These are phyloP conservation scores for Saccharomyces hybrid DNA, from an alignment of 1,139 yeast species.

Conservation along the genomic window DNA sequence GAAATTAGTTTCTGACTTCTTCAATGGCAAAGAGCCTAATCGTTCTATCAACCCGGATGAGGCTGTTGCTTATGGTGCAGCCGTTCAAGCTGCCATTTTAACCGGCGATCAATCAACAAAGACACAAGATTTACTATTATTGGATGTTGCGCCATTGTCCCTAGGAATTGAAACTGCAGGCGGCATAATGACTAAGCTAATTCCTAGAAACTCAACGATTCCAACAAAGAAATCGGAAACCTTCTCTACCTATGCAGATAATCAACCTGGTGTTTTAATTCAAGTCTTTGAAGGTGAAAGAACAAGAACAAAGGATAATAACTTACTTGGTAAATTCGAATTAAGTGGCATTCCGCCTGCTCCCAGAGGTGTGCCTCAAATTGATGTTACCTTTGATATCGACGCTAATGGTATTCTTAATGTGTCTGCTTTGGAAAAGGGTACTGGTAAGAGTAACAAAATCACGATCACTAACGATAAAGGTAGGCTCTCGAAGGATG, in stretches of 20 bases:
- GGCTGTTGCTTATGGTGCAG: slow-evolving; percentile 68
- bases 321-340: slow-evolving; percentile 89
- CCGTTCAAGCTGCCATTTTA: slow-evolving; percentile 80
- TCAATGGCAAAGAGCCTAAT: slow-evolving; percentile 81
- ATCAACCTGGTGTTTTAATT: slow-evolving; percentile 92
- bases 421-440: slow-evolving; percentile 89
- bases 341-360: slow-evolving; percentile 93
- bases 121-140: slow-evolving; percentile 75
- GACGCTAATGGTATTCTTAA: slow-evolving; percentile 96
- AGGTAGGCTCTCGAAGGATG: slow-evolving; percentile 89
- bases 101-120: slow-evolving; percentile 77
- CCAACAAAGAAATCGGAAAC: slow-evolving; percentile 95
- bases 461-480: slow-evolving; percentile 81
- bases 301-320: slow-evolving; percentile 89
- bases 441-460: slow-evolving; percentile 74
- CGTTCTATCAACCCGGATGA: slow-evolving; percentile 73
- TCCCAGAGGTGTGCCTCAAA: slow-evolving; percentile 96
- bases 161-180: slow-evolving; percentile 96
- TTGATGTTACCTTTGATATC: slow-evolving; percentile 90
- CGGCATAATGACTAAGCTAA: slow-evolving; percentile 95
- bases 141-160: slow-evolving; percentile 90
- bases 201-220: slow-evolving; percentile 91
- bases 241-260: slow-evolving; percentile 92
- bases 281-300: slow-evolving; percentile 97
- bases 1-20: slow-evolving; percentile 73